A percentile compares a stretch with the other conserved stretches of the same genome.
phyloP scores from a whole-genome alignment of 495 filamentous ascomycete genomes.

The Hypoxylon intermedium region DNA sequence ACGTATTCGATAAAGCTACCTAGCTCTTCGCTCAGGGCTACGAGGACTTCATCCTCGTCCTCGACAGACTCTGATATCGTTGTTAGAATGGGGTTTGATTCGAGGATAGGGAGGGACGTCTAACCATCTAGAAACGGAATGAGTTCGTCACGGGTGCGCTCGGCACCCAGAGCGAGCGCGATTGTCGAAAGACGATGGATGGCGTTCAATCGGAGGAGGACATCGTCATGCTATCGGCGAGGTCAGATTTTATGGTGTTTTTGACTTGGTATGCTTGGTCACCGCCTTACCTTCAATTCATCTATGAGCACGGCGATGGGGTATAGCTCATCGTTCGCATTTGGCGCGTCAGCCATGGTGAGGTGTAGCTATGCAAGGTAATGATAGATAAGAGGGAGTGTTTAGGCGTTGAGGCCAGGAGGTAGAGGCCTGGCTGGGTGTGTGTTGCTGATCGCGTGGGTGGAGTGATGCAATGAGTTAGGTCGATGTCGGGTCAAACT shows the following conservation, averaged over 20 bases:
- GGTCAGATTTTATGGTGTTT: slow-evolving; percentile 24
- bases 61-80: slow-evolving; percentile 84
- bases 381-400: background rate
- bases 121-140: slow-evolving; percentile 98
- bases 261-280: slow-evolving; percentile 11
- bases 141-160: slow-evolving; percentile 95
- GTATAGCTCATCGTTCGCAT: slow-evolving; percentile 91
- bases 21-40: slow-evolving; percentile 94
- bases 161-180: slow-evolving; percentile 90
- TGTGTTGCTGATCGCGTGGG: slow-evolving; percentile 37
- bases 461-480: slow-evolving; percentile 41
- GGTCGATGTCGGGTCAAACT: slow-evolving; percentile 41
- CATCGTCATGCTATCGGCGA: slow-evolving; percentile 85
- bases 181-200: slow-evolving; percentile 98
- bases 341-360: slow-evolving; percentile 63
- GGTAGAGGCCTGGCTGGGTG: slow-evolving; percentile 15
- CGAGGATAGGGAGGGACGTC: slow-evolving; percentile 31
- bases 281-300: slow-evolving; percentile 86
- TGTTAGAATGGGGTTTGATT: slow-evolving; percentile 35
- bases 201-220: slow-evolving; percentile 94
- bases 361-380: slow-evolving; percentile 33
- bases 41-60: slow-evolving; percentile 98
- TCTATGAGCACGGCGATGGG: slow-evolving; percentile 99
- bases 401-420: slow-evolving; percentile 15
- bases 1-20: slow-evolving; percentile 97